phyloP scores from a whole-genome alignment of 176 grass and related monocot genomes.

The Coix lacrymajobi region DNA sequence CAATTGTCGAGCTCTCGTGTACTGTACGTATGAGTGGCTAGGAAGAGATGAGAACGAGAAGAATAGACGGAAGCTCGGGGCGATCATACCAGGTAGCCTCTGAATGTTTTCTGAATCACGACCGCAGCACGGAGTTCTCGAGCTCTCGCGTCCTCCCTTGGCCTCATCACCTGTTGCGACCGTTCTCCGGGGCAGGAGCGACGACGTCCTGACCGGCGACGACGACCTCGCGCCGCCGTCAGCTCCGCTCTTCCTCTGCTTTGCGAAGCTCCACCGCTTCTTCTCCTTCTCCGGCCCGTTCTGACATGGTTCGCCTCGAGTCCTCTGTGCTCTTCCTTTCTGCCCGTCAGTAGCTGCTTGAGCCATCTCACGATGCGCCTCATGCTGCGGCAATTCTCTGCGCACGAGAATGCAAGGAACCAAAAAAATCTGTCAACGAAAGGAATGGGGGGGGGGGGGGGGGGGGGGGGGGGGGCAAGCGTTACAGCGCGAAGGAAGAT shows the following conservation, averaged over 20 bases:
- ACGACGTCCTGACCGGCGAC: neutral
- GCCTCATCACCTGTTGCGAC: neutral
- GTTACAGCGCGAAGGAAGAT: neutral
- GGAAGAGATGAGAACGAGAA: neutral
- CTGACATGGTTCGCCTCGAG: conserved; percentile 4
- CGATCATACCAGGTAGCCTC: conserved; percentile 69
- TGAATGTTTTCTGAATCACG: conserved; percentile 79
- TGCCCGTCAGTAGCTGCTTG: conserved; percentile 50
- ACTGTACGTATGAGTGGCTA: neutral
- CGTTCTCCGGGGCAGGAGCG: neutral
- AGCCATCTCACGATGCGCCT: conserved; percentile 69
- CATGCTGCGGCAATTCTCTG: conserved; percentile 31
- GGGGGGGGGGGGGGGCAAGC: too few relatives aligned
- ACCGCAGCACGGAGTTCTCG: conserved; percentile 39
- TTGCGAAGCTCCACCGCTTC: conserved; percentile 78
- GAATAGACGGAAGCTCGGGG: neutral
- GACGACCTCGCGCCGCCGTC: conserved; percentile 19
- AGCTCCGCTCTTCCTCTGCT: conserved; percentile 37
- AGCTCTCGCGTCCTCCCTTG: neutral
- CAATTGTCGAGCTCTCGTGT: neutral
- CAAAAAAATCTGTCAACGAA: neutral
- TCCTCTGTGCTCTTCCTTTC: conserved; percentile 41
- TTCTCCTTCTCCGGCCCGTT: conserved; percentile 43
- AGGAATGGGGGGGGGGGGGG: too few relatives aligned
- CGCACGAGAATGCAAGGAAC: neutral